Evolutionary conservation across 768 basidiomycete species (phyloP).

Genomic region (Cantharellus anzutake): DNA sequence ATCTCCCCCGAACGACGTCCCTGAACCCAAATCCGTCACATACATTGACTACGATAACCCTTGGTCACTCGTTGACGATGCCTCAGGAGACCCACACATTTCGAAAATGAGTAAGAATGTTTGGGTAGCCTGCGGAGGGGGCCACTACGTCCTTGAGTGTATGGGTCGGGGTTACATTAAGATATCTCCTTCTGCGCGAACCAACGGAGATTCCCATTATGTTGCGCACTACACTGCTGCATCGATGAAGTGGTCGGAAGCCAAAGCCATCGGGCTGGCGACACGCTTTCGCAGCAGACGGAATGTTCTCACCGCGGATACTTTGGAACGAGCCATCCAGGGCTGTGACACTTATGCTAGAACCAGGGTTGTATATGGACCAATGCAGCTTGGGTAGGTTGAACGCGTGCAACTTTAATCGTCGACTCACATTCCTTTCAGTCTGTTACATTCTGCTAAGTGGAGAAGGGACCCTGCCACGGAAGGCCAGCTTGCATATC

Average conservation of each 20-base stretch:
- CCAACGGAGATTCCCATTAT: conserved; percentile 14
- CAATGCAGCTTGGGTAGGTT: conserved; percentile 29
- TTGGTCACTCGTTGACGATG: conserved; percentile 21
- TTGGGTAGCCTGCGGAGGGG: conserved; percentile 66
- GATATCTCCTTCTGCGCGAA: conserved; percentile 21
- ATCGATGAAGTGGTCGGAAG: conserved; percentile 23
- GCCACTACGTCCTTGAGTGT: conserved; percentile 55
- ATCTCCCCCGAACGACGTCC: conserved; percentile 15
- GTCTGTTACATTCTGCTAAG: conserved; percentile 40
- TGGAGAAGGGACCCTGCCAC: conserved; percentile 52
- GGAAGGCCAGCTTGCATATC: conserved; percentile 34
- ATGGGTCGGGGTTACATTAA: conserved; percentile 51
- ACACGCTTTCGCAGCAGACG: conserved; percentile 33
- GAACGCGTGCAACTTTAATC: conserved; percentile 4
- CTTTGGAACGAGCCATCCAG: conserved; percentile 39
- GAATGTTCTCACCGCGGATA: conserved; percentile 32
- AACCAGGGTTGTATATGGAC: conserved; percentile 34
- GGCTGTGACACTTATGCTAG: conserved; percentile 51
- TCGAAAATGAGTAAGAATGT: conserved; percentile 34
- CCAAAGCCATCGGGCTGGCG: conserved; percentile 12
- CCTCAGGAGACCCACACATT: conserved; percentile 33
- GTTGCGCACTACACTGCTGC: conserved; percentile 37
- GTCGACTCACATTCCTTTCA: conserved; percentile 11
- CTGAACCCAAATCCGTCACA: conserved; percentile 41
- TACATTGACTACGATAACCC: conserved; percentile 66